Conservation (phyloP, 2,329 filamentous ascomycete species). For the Piedraia hortae region DNA sequence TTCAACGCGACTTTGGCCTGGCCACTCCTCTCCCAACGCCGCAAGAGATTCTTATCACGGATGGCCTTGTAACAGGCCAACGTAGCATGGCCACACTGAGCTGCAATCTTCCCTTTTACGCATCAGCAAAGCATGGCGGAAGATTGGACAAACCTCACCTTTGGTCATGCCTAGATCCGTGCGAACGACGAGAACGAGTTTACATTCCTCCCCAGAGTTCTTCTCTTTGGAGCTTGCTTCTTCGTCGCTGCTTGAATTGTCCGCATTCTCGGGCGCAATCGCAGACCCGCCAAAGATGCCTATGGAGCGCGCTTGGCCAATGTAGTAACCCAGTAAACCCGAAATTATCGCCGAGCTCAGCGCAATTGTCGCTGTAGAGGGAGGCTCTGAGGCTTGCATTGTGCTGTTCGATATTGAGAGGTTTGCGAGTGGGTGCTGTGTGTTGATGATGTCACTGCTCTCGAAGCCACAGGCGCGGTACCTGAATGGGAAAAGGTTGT, state of each 20-base stretch:
- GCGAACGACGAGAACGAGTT: slow-evolving; percentile 72
- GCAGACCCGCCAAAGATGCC: slow-evolving; percentile 37
- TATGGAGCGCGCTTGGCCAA: slow-evolving; percentile 35
- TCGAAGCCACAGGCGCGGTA: too few relatives aligned
- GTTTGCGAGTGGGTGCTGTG: too few relatives aligned
- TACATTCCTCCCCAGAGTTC: slow-evolving; percentile 51
- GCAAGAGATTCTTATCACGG: slow-evolving; percentile 32
- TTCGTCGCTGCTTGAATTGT: slow-evolving; percentile 7
- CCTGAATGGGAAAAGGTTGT: too few relatives aligned
- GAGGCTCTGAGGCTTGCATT: slow-evolving; percentile 13
- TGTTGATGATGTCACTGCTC: too few relatives aligned
- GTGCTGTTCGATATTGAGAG: too few relatives aligned
- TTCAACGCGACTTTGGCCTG: slow-evolving; percentile 62
- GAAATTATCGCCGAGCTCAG: slow-evolving; percentile 48
- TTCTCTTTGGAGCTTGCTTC: slow-evolving; percentile 13
- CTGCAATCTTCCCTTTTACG: slow-evolving; percentile 58
- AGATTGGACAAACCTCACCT: too few relatives aligned
- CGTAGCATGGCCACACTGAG: slow-evolving; percentile 86
- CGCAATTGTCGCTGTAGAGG: slow-evolving; percentile 31
- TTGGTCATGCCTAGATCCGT: slow-evolving; percentile 96
- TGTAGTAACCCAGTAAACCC: slow-evolving; percentile 49
- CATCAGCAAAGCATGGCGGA: too few relatives aligned
- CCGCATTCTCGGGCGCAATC: slow-evolving; percentile 9
- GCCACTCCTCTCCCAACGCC: slow-evolving; percentile 60
- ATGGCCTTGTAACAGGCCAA: slow-evolving; percentile 89